Percentiles rank a stretch among this genome's conserved stretches.
Conservation (phyloP, 2,329 filamentous ascomycete genomes). For the Diaporthe helianthi region DNA sequence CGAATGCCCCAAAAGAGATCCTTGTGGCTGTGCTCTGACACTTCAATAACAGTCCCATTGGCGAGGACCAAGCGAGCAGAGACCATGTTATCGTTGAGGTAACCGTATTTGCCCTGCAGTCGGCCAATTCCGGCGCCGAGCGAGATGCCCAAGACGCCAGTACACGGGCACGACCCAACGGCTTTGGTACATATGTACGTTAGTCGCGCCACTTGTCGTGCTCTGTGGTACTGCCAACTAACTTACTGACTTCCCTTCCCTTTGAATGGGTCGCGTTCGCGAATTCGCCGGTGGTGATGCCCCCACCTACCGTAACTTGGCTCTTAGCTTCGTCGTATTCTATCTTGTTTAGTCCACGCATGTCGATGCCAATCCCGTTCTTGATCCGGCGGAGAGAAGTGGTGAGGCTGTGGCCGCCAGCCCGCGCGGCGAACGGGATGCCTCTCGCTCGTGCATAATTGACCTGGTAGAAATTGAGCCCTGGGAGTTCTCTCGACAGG, state of each 20-base stretch:
- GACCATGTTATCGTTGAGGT: slow-evolving; percentile 60
- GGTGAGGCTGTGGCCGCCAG: slow-evolving; percentile 58
- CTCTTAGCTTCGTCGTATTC: slow-evolving; percentile 50
- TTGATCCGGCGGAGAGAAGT: slow-evolving; percentile 56
- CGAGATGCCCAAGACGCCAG: slow-evolving; percentile 49
- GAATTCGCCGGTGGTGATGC: slow-evolving; percentile 53
- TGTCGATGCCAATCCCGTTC: slow-evolving; percentile 58
- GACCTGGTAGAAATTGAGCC: slow-evolving; percentile 43
- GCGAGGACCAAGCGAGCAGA: slow-evolving; percentile 60
- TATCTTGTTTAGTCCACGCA: slow-evolving; percentile 53
- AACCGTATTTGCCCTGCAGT: slow-evolving; percentile 60
- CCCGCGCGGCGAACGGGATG: slow-evolving; percentile 60
- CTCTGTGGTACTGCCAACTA: too few species aligned
- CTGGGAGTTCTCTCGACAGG: background rate
- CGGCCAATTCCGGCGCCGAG: slow-evolving; percentile 65
- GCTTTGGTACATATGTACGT: slow-evolving; percentile 43
- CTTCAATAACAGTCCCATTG: slow-evolving; percentile 46
- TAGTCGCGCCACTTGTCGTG: background rate
- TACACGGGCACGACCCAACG: slow-evolving; percentile 59
- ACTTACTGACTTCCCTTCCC: slow-evolving; percentile 50
- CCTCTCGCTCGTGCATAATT: slow-evolving; percentile 54
- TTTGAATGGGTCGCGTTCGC: slow-evolving; percentile 56
- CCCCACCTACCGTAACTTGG: slow-evolving; percentile 56
- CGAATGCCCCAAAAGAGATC: slow-evolving; percentile 66
- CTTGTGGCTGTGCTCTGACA: slow-evolving; percentile 34